Evolutionary conservation across 208 protist genomes (phyloP), one percentile per base, ranked within the genome.

Genomic region (Trypanosoma boissoni): DNA sequence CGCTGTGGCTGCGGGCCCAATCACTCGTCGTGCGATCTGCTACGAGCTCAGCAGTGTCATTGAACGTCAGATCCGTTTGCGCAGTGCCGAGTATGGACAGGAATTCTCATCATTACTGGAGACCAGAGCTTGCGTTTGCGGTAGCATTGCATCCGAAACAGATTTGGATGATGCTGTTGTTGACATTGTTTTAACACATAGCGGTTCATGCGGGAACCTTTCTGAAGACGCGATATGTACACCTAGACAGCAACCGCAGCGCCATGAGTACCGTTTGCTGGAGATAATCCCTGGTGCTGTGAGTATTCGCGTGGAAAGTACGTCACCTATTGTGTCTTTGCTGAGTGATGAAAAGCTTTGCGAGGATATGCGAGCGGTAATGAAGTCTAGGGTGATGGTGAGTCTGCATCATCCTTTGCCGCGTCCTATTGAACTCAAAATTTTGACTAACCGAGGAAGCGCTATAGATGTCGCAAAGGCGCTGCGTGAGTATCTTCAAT

Each of bases 111-210:
- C 16, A 31, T 45, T 31, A 14, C 43, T 34, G 44, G 10, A 4
- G n/a, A n/a, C n/a, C n/a, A n/a, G n/a, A n/a, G 36, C 63, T 3
- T 36, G 23, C 14, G 26, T 12, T 8, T 52, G 18, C 24, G 56
- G 64, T 28, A 70, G 56, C 29, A 4, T 48, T 3, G 45, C 28
- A 5, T 28, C 8, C 12, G 26, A 28, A 21, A 70, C 56, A 34
- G 54, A 43, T 1, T 50, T 71, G 5, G 27, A 37, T 45, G 57
- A 53, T 44, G 50, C 64, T 9, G 36, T 18, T 16, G 1, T 71
- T 4, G 57, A 64, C 24, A 36, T 71, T 41, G 58, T 49, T 18
- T 28, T 69, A 27, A 12, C 56, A 20, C 20, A 50, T n/a, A n/a
- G n/a, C n/a, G n/a, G n/a, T n/a, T n/a, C n/a, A n/a, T n/a, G n/a